Base-by-base conservation (phyloP, 805 yeast genomes). In the Hanseniaspora thailandica region DNA sequence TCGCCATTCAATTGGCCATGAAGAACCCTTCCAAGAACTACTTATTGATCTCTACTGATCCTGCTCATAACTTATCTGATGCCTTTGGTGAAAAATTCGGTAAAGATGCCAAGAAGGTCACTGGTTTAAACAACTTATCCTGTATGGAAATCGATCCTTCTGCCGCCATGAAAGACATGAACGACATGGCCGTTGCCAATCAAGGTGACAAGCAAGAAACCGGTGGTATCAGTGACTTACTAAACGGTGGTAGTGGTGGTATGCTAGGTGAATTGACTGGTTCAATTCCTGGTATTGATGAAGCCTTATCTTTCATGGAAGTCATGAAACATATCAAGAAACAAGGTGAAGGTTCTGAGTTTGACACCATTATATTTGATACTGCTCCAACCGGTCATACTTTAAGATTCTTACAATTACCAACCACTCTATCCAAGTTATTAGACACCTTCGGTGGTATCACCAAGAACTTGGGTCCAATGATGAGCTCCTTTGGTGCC, bases 321-420 rank as follows among this genome's bases (percentile, higher is more conserved):
- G 97, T 93, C 33, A 78, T 93, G 76, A 93, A 93, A 67, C 97
- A 93, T 65, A 89, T 93, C 69, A 89, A 88, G 69, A 80, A 77
- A 59, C 93, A 85, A 70, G 26, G 31, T 20, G 60, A 60, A 25
- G 64, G 67, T 28, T 69, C 67, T 28, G 74, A 74, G 45, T 93
- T 84, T 66, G 87, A 85, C 60, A 87, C 95, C 8, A 89, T 93
- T 59, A 87, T 93, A 59, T 93, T 93, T 63, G 99, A 93, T 68
- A 93, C 99, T n/a, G 98, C 99, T 0, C 99, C 99, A 61, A 93
- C 99, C 0, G 99, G 99, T 35, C 99, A 93, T 69, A 93, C 98
- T 2, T 74, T 93, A 61, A 80, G 99, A 63, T 93, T 93, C 68
- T 75, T 93, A 66, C 96, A 89, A 69, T 78, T 93, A 63, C 99